Conservation (phyloP, 495 filamentous ascomycete genomes). For the Glutinoglossum americanum region DNA sequence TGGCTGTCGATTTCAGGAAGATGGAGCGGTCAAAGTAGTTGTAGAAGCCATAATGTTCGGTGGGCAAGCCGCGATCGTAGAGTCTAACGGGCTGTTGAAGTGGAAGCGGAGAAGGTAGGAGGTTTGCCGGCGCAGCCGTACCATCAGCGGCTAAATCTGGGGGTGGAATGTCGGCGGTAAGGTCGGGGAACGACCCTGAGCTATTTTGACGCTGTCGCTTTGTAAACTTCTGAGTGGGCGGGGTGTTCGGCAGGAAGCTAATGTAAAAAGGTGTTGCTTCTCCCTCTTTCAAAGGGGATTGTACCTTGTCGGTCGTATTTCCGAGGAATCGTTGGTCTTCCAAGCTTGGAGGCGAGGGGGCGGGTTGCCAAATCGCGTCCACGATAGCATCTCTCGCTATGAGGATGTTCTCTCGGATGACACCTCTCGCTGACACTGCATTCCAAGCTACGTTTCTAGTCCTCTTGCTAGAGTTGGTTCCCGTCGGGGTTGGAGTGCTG, state of each 20-base stretch:
- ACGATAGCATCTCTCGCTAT: neutral
- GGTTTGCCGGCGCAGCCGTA: slow-evolving; percentile 44
- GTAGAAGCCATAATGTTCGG: slow-evolving; percentile 89
- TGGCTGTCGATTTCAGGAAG: slow-evolving; percentile 38
- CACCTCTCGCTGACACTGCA: slow-evolving; percentile 16
- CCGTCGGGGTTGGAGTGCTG: slow-evolving; percentile 13
- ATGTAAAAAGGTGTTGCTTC: slow-evolving; percentile 53
- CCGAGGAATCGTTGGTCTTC: slow-evolving; percentile 60
- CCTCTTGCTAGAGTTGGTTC: slow-evolving; percentile 11
- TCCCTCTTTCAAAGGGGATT: slow-evolving; percentile 34
- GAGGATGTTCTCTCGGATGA: slow-evolving; percentile 9
- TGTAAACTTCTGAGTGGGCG: slow-evolving; percentile 9
- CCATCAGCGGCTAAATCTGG: slow-evolving; percentile 41
- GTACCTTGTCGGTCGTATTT: slow-evolving; percentile 54
- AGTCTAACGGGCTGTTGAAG: slow-evolving; percentile 61
- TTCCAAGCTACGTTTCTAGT: slow-evolving; percentile 11
- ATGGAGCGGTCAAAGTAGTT: slow-evolving; percentile 78
- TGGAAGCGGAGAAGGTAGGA: slow-evolving; percentile 34
- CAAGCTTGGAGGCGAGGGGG: slow-evolving; percentile 39
- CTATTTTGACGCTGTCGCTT: neutral
- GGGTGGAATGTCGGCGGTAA: slow-evolving; percentile 32
- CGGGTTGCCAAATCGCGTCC: slow-evolving; percentile 25
- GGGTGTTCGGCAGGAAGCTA: slow-evolving; percentile 19
- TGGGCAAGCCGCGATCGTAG: slow-evolving; percentile 55
- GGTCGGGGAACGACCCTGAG: slow-evolving; percentile 21